phyloP scores from a whole-genome alignment of 441 rosid genomes.

The Gossypium lobatum region DNA sequence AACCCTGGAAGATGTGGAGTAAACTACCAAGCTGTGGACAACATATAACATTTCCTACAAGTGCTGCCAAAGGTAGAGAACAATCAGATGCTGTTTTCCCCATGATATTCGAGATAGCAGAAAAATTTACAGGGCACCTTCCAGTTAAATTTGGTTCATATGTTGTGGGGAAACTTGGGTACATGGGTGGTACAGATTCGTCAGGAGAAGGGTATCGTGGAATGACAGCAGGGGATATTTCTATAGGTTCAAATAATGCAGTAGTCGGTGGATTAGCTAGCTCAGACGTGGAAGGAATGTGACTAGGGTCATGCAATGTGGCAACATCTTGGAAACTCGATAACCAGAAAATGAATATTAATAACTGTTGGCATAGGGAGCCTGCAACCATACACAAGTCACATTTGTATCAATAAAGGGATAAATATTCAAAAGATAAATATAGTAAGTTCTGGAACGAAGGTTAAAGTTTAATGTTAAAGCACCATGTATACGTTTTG shows the following conservation, averaged over 20 bases:
- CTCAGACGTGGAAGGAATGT: slow-evolving; percentile 43
- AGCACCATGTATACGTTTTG: background rate
- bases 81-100: slow-evolving; percentile 84
- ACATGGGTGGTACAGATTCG: slow-evolving; percentile 68
- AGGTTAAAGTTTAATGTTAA: background rate
- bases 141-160: slow-evolving; percentile 86
- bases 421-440: slow-evolving; percentile 8
- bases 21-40: slow-evolving; percentile 91
- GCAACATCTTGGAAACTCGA: slow-evolving; percentile 60
- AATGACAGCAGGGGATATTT: slow-evolving; percentile 79
- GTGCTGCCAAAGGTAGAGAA: slow-evolving; percentile 64
- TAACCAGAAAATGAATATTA: slow-evolving; percentile 58
- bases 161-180: slow-evolving; percentile 72
- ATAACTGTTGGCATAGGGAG: slow-evolving; percentile 40
- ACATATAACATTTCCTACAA: slow-evolving; percentile 88
- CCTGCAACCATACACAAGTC: slow-evolving; percentile 45
- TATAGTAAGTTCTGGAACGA: background rate
- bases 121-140: slow-evolving; percentile 82
- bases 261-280: slow-evolving; percentile 63
- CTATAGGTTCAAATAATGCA: slow-evolving; percentile 75
- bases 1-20: slow-evolving; percentile 77
- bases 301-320: slow-evolving; percentile 37
- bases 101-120: slow-evolving; percentile 52
- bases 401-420: slow-evolving; percentile 20
- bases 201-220: slow-evolving; percentile 59